Evolutionary conservation across 179 eudicot species (phyloP), one percentile per base, ranked within the genome.

Genomic region (Gypsophila paniculata): DNA sequence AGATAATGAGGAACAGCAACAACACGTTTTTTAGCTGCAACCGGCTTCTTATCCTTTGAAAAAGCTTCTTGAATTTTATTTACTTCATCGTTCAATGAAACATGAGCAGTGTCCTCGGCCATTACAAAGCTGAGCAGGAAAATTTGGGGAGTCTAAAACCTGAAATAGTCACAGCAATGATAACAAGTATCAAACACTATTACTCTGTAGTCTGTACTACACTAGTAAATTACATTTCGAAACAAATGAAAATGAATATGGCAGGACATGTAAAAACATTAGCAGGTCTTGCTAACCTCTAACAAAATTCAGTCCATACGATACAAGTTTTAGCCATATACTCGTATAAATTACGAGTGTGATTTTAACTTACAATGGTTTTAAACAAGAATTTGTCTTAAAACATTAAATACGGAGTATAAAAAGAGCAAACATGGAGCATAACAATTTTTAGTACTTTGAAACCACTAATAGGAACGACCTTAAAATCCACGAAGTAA

Each of bases 1-100:
- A 93, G 97, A 81, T 89, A 86, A 75, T 80, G 77, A 22, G 98
- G 95, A 65, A 79, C 70, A 19, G 39, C 54, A 55, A 52, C 73
- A 68, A 59, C 67, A 25, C 61, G 78, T 58, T 76, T 72, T 60
- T 71, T 77, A 18, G 57, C 44, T 51, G 76, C 72, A 75, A 57
- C 69, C 53, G 78, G 70, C 76, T 79, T 85, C 48, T 69, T 77
- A n/a, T 65, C 55, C 61, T 58, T 51, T 75, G 81, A 65, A 75
- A 74, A 54, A 29, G 59, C 72, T 74, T 74, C 77, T 42, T 10
- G 62, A 19, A 53, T 54, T 57, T 13, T 14, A 23, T 25, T 65
- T 57, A 62, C 23, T 64, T 49, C 55, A 18, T 46, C 59, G 61
- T 70, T 65, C 22, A 15, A 38, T 5, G 48, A 59, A 5, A 22